phyloP scores from a whole-genome alignment of 441 rosid species.

The Melastoma candidum region DNA sequence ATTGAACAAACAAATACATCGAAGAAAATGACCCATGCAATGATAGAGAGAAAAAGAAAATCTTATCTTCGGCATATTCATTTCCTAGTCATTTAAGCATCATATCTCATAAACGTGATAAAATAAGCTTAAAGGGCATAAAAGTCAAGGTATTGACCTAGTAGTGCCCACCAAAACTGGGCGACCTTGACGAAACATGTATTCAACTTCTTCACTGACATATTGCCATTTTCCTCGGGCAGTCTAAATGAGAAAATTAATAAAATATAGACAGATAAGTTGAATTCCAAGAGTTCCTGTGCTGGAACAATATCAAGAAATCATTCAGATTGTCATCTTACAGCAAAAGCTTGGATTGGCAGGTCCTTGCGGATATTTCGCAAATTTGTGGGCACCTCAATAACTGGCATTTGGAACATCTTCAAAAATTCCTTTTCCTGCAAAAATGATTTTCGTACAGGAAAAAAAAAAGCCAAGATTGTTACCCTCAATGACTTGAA shows the following conservation, averaged over 20 bases:
- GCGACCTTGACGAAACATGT: conserved; percentile 88
- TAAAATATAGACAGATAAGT: conserved; percentile 11
- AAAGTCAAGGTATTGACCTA: conserved; percentile 38
- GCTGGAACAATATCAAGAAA: conserved; percentile 8
- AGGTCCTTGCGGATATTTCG: conserved; percentile 85
- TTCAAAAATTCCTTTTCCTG: conserved; percentile 95
- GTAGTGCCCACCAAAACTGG: conserved; percentile 98
- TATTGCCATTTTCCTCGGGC: conserved; percentile 94
- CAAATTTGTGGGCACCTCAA: conserved; percentile 93
- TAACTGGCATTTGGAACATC: conserved; percentile 89
- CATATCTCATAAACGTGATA: conserved; percentile 1
- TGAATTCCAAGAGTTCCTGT: not conserved
- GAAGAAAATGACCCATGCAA: no score
- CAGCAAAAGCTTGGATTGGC: conserved; percentile 95
- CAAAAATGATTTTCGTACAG: conserved; percentile 13
- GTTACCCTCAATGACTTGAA: not conserved
- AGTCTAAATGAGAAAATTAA: conserved; percentile 40
- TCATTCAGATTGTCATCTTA: conserved; percentile 23
- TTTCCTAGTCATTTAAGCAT: no score
- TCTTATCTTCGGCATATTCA: no score
- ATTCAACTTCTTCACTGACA: conserved; percentile 79
- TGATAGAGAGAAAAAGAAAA: no score
- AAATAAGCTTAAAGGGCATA: not conserved
- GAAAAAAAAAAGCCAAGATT: not conserved
- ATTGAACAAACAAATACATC: no score